phyloP scores from a whole-genome alignment of 805 yeast genomes.

The Wickerhamiella hasegawae region DNA sequence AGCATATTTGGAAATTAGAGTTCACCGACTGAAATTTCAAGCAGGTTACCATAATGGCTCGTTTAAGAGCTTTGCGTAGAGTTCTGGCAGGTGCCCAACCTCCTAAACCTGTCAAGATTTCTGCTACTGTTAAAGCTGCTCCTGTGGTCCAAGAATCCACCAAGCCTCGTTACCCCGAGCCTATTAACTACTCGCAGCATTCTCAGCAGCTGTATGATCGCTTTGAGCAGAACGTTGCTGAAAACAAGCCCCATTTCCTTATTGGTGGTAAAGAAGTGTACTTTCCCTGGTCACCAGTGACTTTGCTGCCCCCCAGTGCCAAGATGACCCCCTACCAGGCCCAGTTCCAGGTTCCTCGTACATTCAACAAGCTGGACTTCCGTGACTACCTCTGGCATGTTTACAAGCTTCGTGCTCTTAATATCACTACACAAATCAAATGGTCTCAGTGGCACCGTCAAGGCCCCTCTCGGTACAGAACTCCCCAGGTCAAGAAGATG shows the following conservation, averaged over 20 bases:
- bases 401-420: conserved; percentile 80
- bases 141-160: neutral
- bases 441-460: conserved; percentile 57
- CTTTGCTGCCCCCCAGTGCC: conserved; percentile 80
- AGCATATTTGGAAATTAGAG: too few species aligned
- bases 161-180: conserved; percentile 8
- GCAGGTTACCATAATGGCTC: neutral
- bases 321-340: conserved; percentile 96
- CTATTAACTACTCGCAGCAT: conserved; percentile 12
- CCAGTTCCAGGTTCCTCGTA: conserved; percentile 82
- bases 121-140: neutral
- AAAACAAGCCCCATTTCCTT: conserved; percentile 61
- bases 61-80: conserved; percentile 7
- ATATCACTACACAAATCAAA: conserved; percentile 69
- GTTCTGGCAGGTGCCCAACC: conserved; percentile 13
- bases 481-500: conserved; percentile 83
- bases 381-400: conserved; percentile 85
- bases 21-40: too few species aligned
- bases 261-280: conserved; percentile 63
- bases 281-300: conserved; percentile 74
- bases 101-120: conserved; percentile 13
- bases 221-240: conserved; percentile 6
- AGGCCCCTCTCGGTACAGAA: conserved; percentile 52
- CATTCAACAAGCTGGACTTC: conserved; percentile 84
- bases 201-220: conserved; percentile 11